phyloP scores from a whole-genome alignment of 495 filamentous ascomycete genomes.

The Penicillium paxilli region DNA sequence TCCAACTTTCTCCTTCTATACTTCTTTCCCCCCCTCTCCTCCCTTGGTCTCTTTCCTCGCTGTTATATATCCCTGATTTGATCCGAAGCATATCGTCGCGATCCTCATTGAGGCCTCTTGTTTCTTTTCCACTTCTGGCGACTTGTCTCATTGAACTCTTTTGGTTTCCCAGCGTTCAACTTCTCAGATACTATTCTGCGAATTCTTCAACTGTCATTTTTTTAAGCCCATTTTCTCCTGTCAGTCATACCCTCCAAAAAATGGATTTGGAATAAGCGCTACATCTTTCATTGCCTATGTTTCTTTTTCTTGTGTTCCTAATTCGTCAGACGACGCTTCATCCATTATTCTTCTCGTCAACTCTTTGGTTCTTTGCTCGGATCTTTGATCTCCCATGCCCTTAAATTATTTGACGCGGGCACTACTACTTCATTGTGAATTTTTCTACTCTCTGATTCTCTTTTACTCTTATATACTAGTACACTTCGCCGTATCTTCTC shows the following conservation, averaged over 20 bases:
- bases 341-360: constrained; percentile 11
- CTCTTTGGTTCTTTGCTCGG: neutral
- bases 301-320: neutral
- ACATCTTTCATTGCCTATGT: neutral
- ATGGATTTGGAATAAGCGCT: neutral
- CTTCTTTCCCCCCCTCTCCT: constrained; percentile 8
- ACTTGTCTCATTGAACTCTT: no score
- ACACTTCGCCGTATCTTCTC: constrained; percentile 3
- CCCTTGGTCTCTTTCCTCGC: constrained; percentile 7
- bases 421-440: constrained; percentile 18
- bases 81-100: constrained; percentile 28
- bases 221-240: constrained; percentile 9
- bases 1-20: constrained; percentile 8
- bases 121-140: constrained; percentile 14
- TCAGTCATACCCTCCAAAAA: neutral
- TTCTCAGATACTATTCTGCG: neutral
- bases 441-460: constrained; percentile 6
- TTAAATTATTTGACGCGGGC: neutral
- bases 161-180: no score
- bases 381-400: constrained; percentile 1
- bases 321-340: neutral
- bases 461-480: neutral
- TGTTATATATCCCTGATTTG: constrained; percentile 37
- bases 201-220: neutral
- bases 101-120: constrained; percentile 19